These are phyloP conservation scores for Hypomontagnella monticulosa DNA, from an alignment of 495 filamentous ascomycete genomes.

Conservation along the genomic window DNA sequence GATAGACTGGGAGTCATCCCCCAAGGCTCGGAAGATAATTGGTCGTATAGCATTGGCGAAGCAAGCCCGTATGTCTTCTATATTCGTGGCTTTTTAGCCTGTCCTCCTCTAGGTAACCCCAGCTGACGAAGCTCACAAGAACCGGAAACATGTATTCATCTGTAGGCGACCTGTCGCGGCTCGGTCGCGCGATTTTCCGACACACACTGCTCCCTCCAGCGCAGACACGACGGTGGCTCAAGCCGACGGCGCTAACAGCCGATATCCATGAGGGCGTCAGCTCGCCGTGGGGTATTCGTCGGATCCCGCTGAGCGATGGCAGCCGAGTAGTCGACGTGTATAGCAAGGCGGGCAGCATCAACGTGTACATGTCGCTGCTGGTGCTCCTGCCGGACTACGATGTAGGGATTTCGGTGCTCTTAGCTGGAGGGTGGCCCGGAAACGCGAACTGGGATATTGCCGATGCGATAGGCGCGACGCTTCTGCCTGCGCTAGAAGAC, in stretches of 20 bases:
- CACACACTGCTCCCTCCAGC: constrained; percentile 56
- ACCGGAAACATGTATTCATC: constrained; percentile 69
- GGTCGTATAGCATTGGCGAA: constrained; percentile 55
- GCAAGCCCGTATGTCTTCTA: constrained; percentile 48
- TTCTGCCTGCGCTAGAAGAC: constrained; percentile 56
- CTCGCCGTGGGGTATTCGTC: constrained; percentile 67
- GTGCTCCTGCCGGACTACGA: constrained; percentile 65
- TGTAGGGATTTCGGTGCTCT: constrained; percentile 52
- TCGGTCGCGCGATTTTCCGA: constrained; percentile 65
- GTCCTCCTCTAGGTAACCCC: background rate
- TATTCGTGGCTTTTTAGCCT: constrained; percentile 22
- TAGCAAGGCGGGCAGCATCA: constrained; percentile 65
- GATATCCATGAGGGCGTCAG: constrained; percentile 57
- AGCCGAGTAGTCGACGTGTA: constrained; percentile 61
- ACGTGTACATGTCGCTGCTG: constrained; percentile 58
- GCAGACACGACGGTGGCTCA: constrained; percentile 66
- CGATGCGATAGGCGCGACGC: constrained; percentile 54
- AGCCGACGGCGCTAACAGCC: constrained; percentile 61
- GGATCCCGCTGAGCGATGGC: constrained; percentile 49
- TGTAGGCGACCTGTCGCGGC: constrained; percentile 57
- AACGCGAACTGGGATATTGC: constrained; percentile 59
- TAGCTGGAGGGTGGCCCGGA: constrained; percentile 58
- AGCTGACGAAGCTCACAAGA: constrained; percentile 43
- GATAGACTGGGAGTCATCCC: constrained; percentile 49
- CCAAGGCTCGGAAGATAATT: constrained; percentile 37